Conservation (phyloP, 1,284 basidiomycete species). For the Lentinula novae-zelandiae region DNA sequence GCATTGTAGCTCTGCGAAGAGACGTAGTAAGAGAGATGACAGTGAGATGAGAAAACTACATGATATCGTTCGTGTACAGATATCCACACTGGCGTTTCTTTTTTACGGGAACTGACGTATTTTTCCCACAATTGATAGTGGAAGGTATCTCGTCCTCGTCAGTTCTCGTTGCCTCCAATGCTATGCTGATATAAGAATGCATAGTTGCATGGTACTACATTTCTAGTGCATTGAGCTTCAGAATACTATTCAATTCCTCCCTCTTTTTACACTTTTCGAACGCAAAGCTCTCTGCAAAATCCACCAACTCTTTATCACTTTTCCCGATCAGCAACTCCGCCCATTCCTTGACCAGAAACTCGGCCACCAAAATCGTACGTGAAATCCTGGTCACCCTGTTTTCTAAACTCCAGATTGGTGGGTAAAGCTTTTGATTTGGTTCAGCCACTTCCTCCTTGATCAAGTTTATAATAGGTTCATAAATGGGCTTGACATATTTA, state of each 20-base stretch:
- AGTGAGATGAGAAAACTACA: neutral
- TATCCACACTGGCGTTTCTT: neutral
- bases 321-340: conserved; percentile 60
- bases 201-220: neutral
- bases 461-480: conserved; percentile 54
- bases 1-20: neutral
- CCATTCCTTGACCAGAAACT: conserved; percentile 64
- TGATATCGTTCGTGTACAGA: neutral
- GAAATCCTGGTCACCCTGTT: conserved; percentile 49
- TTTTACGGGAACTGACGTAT: neutral
- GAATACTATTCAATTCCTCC: conserved; percentile 37
- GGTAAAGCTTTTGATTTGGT: conserved; percentile 37
- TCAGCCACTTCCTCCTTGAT: conserved; percentile 42
- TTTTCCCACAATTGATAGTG: too few species aligned
- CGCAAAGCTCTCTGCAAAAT: conserved; percentile 51
- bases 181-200: neutral
- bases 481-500: conserved; percentile 48
- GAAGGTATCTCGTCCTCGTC: too few species aligned
- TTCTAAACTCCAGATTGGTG: conserved; percentile 39
- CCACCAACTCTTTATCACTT: conserved; percentile 45
- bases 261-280: conserved; percentile 48
- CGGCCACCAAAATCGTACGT: conserved; percentile 61
- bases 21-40: neutral
- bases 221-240: conserved; percentile 28
- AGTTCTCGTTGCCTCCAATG: too few species aligned